phyloP scores from a whole-genome alignment of 306 rosid genomes.

The Quercus wislizeni region DNA sequence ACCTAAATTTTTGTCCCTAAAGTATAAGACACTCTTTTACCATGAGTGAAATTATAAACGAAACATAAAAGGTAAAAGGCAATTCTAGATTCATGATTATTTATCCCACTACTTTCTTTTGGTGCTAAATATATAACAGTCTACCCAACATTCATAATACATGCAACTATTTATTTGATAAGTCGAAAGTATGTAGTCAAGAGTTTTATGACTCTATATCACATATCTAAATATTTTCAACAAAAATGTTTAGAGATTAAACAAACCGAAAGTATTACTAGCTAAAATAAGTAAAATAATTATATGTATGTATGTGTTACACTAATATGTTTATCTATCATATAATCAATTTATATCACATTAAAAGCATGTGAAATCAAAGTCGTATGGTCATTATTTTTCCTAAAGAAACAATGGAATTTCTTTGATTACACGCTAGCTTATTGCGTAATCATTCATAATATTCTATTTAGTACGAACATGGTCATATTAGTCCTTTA shows the following conservation, averaged over 20 bases:
- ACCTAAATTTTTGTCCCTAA: too few species aligned
- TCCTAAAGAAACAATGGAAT: background rate
- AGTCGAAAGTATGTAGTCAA: too few species aligned
- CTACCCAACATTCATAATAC: background rate
- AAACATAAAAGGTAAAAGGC: background rate
- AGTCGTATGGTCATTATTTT: background rate
- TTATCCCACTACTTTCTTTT: background rate
- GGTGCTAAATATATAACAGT: too few species aligned
- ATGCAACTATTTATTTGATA: background rate
- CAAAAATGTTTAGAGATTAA: too few species aligned
- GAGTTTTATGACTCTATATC: too few species aligned
- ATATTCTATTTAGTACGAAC: conserved; percentile 18
- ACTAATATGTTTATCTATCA: too few species aligned
- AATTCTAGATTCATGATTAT: background rate
- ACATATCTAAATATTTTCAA: too few species aligned
- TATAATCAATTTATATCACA: too few species aligned
- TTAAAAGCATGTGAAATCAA: background rate
- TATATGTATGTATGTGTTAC: too few species aligned
- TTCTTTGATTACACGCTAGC: conserved; percentile 21
- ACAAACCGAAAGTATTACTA: too few species aligned
- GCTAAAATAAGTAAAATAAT: too few species aligned
- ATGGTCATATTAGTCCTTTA: background rate
- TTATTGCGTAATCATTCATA: background rate
- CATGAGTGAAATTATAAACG: background rate
- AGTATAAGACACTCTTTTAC: too few species aligned